phyloP scores from a whole-genome alignment of 768 basidiomycete species.

The Strobilomyces echinocephalus region DNA sequence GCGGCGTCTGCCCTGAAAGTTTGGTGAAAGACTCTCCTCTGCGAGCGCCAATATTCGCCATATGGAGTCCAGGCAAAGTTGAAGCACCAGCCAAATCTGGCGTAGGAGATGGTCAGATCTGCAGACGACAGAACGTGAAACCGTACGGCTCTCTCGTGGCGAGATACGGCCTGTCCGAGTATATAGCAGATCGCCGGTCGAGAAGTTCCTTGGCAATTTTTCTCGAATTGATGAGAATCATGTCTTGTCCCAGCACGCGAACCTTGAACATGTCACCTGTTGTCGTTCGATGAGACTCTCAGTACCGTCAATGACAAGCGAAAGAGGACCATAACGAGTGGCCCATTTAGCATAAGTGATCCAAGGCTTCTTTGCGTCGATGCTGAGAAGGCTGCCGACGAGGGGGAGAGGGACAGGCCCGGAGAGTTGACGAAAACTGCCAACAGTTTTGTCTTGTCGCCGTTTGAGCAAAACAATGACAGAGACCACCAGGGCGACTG shows the following conservation, averaged over 20 bases:
- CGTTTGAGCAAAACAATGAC: not conserved
- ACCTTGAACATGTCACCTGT: constrained; percentile 20
- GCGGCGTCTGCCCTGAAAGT: constrained; percentile 18
- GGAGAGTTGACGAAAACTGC: constrained; percentile 10
- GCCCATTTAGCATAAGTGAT: constrained; percentile 19
- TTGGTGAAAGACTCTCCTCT: constrained; percentile 22
- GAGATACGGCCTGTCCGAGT: constrained; percentile 24
- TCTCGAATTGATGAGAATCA: constrained; percentile 23
- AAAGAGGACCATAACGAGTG: constrained; percentile 13
- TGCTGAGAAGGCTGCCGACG: constrained; percentile 16
- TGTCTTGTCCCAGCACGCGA: constrained; percentile 17
- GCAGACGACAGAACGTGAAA: not conserved
- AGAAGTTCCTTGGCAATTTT: constrained; percentile 27
- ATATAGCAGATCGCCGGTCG: constrained; percentile 23
- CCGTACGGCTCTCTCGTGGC: constrained; percentile 16
- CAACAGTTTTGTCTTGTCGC: not conserved
- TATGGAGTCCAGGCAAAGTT: constrained; percentile 17
- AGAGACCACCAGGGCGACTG: not conserved
- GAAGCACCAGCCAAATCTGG: constrained; percentile 23
- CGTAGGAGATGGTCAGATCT: not conserved
- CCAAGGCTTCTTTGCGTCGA: constrained; percentile 18
- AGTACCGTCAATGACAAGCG: not conserved
- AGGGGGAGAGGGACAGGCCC: constrained; percentile 18
- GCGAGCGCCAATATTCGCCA: constrained; percentile 22
- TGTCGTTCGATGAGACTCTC: not conserved